Evolutionary conservation across 805 yeast genomes (phyloP), one percentile per base, ranked within the genome.

Genomic region (Yamadazyma laniorum): DNA sequence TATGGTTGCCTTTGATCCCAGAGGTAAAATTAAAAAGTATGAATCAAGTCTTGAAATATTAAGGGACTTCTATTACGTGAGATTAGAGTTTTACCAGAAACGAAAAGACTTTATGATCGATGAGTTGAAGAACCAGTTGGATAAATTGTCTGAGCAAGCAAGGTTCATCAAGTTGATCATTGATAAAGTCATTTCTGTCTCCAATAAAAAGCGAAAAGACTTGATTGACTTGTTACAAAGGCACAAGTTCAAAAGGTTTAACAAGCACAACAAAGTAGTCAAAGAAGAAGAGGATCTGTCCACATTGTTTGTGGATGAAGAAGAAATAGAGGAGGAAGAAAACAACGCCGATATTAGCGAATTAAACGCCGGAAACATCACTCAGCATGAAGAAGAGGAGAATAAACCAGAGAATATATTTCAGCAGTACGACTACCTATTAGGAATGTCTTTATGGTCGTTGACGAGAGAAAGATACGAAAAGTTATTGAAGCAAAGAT

Each of bases 1-100:
- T 58, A 90, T 93, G 96, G 96, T 93, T 39, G 95, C 96, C 0
- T 93, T 93, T 64, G 97, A 93, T 64, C 78, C 95, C 3, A 74
- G 75, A 33, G 96, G 96, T 26, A 78, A 90, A 48, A 86, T 93
- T 52, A 85, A 84, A 56, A 87, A 79, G 58, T 93, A 89, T 60
- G 84, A 81, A 9, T 69, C 70, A 34, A 84, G 83, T 2, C 77
- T 78, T 47, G 91, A 88, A 32, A 91, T 93, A 35, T 68, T 93
- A 49, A 73, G 72, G 43, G 98, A 91, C 49, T 93, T 84, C 60
- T 93, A 82, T 59, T 83, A 73, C 52, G 85, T 93, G 11, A 77
- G 99, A 53, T 68, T 93, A 45, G 96, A 90, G 42, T 87, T 72
- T 58, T 93, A 93, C 60, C 96, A 89, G 65, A 83, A 80, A 56